phyloP scores from a whole-genome alignment of 148 eudicot species.

The Silene latifolia region DNA sequence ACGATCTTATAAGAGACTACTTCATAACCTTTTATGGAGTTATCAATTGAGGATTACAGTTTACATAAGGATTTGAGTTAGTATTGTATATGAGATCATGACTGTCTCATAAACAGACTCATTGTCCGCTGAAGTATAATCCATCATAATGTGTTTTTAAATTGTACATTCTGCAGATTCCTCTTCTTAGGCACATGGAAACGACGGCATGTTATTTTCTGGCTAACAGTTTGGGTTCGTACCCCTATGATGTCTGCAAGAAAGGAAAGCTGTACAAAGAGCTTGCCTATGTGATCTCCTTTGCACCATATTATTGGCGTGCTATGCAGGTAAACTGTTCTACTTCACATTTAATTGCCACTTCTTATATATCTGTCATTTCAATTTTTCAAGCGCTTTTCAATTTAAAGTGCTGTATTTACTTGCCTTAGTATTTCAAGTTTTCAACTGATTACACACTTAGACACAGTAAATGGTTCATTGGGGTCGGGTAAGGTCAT shows the following conservation, averaged over 20 bases:
- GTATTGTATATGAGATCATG: neutral
- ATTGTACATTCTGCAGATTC: conserved; percentile 45
- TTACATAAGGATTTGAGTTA: too few species aligned
- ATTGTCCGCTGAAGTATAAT: neutral
- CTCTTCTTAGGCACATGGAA: conserved; percentile 72
- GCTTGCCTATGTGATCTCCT: conserved; percentile 82
- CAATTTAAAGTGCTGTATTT: neutral
- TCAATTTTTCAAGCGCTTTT: neutral
- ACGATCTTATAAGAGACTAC: neutral
- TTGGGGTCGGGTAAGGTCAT: neutral
- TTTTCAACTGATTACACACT: neutral
- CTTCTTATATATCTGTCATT: neutral
- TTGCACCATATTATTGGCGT: conserved; percentile 94
- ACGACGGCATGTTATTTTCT: conserved; percentile 75
- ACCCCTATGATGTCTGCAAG: conserved; percentile 52
- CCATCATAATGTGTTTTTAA: neutral
- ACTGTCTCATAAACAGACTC: neutral
- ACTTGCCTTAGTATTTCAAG: neutral
- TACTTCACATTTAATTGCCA: neutral
- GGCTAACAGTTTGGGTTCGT: conserved; percentile 65
- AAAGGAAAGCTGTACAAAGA: conserved; percentile 68
- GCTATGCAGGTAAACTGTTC: conserved; percentile 81
- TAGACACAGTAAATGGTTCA: too few species aligned
- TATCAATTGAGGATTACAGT: too few species aligned
- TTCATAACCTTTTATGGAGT: neutral